These are phyloP conservation scores for Pythium plurisporium DNA, from an alignment of 352 stramenopile genomes.

Conservation along the genomic window DNA sequence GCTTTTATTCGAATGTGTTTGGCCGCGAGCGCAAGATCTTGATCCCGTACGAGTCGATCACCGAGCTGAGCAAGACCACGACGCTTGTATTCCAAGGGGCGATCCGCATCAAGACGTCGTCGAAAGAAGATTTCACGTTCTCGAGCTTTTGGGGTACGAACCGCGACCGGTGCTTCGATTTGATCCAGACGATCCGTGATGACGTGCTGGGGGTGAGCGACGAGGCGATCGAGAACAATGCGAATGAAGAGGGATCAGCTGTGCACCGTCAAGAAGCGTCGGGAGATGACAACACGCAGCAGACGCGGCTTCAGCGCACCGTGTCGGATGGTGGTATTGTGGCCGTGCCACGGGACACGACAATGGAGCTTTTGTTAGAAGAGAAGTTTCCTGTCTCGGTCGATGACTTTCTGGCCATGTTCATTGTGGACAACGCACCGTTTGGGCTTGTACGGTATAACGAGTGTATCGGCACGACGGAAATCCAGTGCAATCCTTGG, in stretches of 20 bases:
- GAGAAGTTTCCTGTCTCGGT: conserved; percentile 55
- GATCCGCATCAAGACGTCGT: conserved; percentile 59
- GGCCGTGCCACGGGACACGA: conserved; percentile 62
- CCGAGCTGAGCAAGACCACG: conserved; percentile 73
- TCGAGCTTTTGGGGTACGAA: conserved; percentile 84
- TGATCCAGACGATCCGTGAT: conserved; percentile 65
- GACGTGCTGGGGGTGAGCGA: conserved; percentile 31
- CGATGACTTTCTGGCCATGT: conserved; percentile 66
- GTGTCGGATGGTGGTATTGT: conserved; percentile 52
- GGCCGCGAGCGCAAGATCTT: conserved; percentile 84
- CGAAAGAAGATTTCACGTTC: conserved; percentile 72
- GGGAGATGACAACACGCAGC: not conserved
- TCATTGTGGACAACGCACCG: conserved; percentile 56
- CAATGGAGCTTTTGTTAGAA: conserved; percentile 67
- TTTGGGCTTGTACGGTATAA: conserved; percentile 74
- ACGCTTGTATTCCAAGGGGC: conserved; percentile 78
- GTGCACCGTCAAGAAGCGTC: not conserved
- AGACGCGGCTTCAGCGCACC: conserved; percentile 19
- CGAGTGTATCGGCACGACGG: conserved; percentile 50
- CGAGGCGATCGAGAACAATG: not conserved
- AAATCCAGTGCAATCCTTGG: conserved; percentile 75
- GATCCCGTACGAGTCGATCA: conserved; percentile 84
- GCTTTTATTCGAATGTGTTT: conserved; percentile 88
- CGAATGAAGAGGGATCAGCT: not conserved
- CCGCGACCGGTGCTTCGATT: conserved; percentile 70